Evolutionary conservation across 2,329 filamentous ascomycete genomes (phyloP), one percentile per base, ranked within the genome.

Genomic region (Neodidymelliopsis sp.): DNA sequence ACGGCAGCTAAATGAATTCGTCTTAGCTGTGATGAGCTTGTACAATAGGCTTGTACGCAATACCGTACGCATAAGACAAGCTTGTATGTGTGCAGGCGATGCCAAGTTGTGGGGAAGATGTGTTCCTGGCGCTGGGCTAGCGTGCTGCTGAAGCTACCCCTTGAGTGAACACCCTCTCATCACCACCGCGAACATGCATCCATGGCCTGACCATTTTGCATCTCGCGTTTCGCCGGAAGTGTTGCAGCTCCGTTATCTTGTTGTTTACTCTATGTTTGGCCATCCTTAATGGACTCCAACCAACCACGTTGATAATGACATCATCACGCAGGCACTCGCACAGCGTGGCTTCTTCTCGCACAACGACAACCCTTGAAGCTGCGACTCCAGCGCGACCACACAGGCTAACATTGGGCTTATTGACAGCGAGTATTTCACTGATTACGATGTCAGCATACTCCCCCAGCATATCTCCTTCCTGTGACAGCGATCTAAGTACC

Each of bases 351-450:
- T 43, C 39, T 60, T 60, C 35, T 54, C 51, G 16, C 54, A 59
- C 16, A 54, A 60, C 40, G 27, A 49, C 6, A 57, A 60, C 22
- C 49, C 49, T 4, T 50, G 49, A 28, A 55, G 40, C 15, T 56
- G 49, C 52, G 40, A 48, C 7, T 58, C 58, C n/a, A 29, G 53
- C 16, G 52, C 56, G 6, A 58, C 45, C n/a, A 60, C 59, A 11
- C 40, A 24, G 18, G 35, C 46, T 12, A 20, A 20, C 69, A 84
- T 86, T 60, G 85, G 85, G 20, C 75, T 88, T 20, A 75, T 87
- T 45, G 78, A 85, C 58, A 77, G 78, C 37, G 77, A 77, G 0
- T 87, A 86, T 62, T 72, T 79, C 4, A 81, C 78, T 0, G 83
- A 86, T 59, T 19, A 15, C 28, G 34, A 27, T 2, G 66, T 30